Evolutionary conservation across 331 rosid species (phyloP).

Genomic region (Rhamnella rubrinervis): DNA sequence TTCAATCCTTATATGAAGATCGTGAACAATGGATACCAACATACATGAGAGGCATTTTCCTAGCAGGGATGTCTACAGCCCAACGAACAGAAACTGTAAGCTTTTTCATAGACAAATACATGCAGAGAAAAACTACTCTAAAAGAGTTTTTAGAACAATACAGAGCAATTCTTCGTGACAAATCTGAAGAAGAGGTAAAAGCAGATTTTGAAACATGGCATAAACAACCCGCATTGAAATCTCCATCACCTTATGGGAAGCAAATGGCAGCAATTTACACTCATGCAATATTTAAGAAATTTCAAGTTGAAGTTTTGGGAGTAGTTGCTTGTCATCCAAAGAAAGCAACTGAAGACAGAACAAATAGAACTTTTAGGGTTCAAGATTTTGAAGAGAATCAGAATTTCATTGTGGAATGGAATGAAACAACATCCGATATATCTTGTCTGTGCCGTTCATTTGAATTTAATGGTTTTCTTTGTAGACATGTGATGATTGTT

Average conservation of each 20-base stretch:
- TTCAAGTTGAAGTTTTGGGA: slow-evolving; percentile 69
- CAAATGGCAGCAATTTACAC: slow-evolving; percentile 57
- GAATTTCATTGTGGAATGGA: slow-evolving; percentile 48
- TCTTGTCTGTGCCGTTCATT: slow-evolving; percentile 52
- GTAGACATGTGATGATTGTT: slow-evolving; percentile 66
- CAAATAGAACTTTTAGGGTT: slow-evolving; percentile 36
- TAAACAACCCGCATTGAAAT: slow-evolving; percentile 47
- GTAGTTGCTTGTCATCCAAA: slow-evolving; percentile 72
- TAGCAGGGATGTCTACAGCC: slow-evolving; percentile 42
- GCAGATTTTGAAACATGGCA: slow-evolving; percentile 45
- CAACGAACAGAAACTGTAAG: slow-evolving; percentile 38
- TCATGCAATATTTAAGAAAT: slow-evolving; percentile 48
- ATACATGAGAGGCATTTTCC: slow-evolving; percentile 31
- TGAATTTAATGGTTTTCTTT: slow-evolving; percentile 63
- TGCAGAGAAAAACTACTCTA: slow-evolving; percentile 41
- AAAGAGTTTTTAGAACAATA: slow-evolving; percentile 40
- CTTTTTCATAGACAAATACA: slow-evolving; percentile 38
- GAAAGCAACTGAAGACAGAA: slow-evolving; percentile 45
- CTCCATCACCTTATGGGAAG: slow-evolving; percentile 66
- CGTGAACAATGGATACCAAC: slow-evolving; percentile 39
- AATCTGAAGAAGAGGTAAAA: slow-evolving; percentile 43
- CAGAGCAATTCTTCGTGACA: slow-evolving; percentile 27
- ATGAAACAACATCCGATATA: slow-evolving; percentile 39
- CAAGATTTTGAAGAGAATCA: slow-evolving; percentile 54
- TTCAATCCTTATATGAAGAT: slow-evolving; percentile 35